These are phyloP conservation scores for Aspergillus sp. DNA, from an alignment of 2,329 filamentous ascomycete genomes.

Conservation along the genomic window DNA sequence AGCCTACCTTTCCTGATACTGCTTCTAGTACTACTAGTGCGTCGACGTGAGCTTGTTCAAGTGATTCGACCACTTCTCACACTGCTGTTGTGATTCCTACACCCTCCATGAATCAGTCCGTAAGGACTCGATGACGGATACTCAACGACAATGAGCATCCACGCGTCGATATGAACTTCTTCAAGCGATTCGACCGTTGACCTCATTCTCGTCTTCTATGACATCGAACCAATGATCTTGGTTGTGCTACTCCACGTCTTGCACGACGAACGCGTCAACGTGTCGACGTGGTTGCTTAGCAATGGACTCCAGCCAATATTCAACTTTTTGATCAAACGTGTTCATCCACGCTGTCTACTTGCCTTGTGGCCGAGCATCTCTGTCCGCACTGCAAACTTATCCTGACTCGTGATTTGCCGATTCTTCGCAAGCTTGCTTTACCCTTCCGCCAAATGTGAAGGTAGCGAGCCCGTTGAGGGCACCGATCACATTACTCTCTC, in stretches of 20 bases:
- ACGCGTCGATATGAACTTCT: neutral
- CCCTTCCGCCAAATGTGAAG: neutral
- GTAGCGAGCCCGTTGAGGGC: neutral
- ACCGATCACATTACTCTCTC: neutral
- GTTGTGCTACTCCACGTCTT: neutral
- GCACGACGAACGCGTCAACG: no score
- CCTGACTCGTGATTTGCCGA: neutral
- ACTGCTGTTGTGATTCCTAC: constrained; percentile 17
- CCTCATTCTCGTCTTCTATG: neutral
- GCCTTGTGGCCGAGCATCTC: neutral
- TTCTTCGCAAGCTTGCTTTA: neutral
- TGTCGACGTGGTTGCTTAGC: no score
- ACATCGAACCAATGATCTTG: neutral
- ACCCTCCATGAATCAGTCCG: neutral
- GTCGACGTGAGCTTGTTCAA: constrained; percentile 8
- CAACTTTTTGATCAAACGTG: neutral
- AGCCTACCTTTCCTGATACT: constrained; percentile 28
- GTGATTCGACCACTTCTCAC: constrained; percentile 10
- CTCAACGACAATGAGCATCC: neutral
- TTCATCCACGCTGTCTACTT: neutral
- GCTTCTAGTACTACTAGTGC: constrained; percentile 32
- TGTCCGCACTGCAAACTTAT: neutral
- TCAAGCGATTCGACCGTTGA: neutral
- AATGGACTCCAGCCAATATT: neutral
- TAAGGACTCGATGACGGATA: neutral